Evolutionary conservation across 441 rosid genomes (phyloP), one percentile per base, ranked within the genome.

Genomic region (Euphorbia schlechtendalii): DNA sequence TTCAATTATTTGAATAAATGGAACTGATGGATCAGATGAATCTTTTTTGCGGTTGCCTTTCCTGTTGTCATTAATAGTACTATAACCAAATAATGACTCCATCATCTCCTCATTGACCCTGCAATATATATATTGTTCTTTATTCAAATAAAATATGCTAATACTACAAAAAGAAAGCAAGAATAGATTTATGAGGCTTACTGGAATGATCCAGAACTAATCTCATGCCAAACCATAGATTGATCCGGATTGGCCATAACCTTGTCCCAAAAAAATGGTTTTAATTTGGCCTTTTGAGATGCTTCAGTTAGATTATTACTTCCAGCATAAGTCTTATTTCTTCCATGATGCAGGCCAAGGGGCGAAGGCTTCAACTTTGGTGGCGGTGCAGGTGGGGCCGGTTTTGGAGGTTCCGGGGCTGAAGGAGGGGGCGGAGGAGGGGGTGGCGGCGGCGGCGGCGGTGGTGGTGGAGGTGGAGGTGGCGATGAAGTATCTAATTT

Each of bases 101-200:
- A 93, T 93, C 97, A 83, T 90, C 84, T 90, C 96, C 73, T 93
- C 97, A 64, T 89, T 86, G 83, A 93, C 84, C 86, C 99, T 93
- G 93, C 54, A 76, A 73, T 36, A 53, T 48, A 53, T 71, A 40
- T 21, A 21, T 15, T 5, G n/a, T 57, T 32, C 41, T 12, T 22
- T 53, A 1, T 14, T n/a, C n/a, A n/a, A n/a, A 59, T 32, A 5
- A 17, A 12, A 27, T 58, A 18, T 32, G 7, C 3, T 32, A 32
- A 2, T 2, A 7, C 7, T 32, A 32, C 3, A 32, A 7, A 32
- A 3, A 38, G 8, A 5, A 5, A 38, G 41, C 6, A 38, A 38
- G 10, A 4, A 38, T 1, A 38, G 65, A 64, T 55, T 41, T 56
- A 11, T 12, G 41, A 61, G 68, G 40, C 98, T 78, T 77, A 93